Base-by-base conservation (phyloP, 139 green algal species). In the Chlorella sp. region DNA sequence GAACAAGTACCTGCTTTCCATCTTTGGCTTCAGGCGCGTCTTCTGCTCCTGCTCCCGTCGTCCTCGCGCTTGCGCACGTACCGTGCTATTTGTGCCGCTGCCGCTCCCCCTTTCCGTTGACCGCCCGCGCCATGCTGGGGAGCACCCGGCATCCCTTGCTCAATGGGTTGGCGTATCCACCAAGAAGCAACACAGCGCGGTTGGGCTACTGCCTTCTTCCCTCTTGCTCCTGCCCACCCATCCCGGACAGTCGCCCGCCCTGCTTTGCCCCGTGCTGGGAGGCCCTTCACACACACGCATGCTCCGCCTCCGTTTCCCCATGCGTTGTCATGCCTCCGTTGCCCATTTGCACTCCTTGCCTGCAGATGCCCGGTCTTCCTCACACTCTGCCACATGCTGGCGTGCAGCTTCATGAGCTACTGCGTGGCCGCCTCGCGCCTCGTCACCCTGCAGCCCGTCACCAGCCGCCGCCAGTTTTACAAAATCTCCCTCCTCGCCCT, bases 331-430 rank as follows among this genome's bases (percentile, higher is more conserved):
- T 71, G 48, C 76, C 28, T 36, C 30, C 34, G 11, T 82, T 76
- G 68, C 69, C 2, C 21, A 3, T 77, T 19, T 57, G 30, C 11
- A 36, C 80, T 66, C 16, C n/a, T 36, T 77, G 32, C 12, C 48
- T 26, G 39, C 92, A 92, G 93, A 64, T 94, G 94, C 84, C 97
- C 97, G 5, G 93, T 98, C 7, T 98, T 99, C 90, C 91, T 99
- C 15, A 99, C 98, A 26, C 91, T 99, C 34, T 97, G 94, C 84
- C 97, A 99, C 92, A 99, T 99, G 97, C 37, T 96, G 34, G 95
- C 96, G 0, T 99, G 97, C 91, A 85, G 94, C 3, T 48, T 95
- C 1, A 92, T 98, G 76, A 94, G 93, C 34, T 92, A 94, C 40
- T 57, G 93, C 3, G 80, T 96, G 19, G 93, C 92, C 26, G 39